Evolutionary conservation across 257 asterid genomes (phyloP), one percentile per base, ranked within the genome.

Genomic region (Nicotiana tomentosiformis): DNA sequence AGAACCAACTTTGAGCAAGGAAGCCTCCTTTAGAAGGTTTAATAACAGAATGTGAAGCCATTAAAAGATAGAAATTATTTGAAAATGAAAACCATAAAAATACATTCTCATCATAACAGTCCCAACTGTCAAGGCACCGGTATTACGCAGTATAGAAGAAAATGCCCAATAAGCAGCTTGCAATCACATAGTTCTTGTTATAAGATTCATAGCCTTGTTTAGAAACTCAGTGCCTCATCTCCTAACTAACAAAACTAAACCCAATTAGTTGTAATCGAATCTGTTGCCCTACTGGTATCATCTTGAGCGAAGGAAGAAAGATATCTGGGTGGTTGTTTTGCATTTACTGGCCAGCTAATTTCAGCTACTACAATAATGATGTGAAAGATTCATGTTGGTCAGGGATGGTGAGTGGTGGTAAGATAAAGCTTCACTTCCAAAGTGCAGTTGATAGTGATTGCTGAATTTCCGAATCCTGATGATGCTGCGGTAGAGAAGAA

Each of bases 401-500:
- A 88, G 81, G 10, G 92, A 87, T 29, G 91, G 86, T 29, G 82
- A 77, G 69, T 82, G 87, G 87, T 81, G 86, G 46, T 77, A 88
- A 35, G 90, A 23, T 70, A 82, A 82, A 39, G 87, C 12, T 85
- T 86, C 79, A 61, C 51, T 81, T 29, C 85, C 57, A 81, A 83
- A 87, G 32, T 87, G 89, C 37, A 86, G 82, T 87, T 86, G 90
- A 80, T 87, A 72, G 60, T 72, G 39, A 10, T 85, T 66, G 83
- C 89, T 83, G 97, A 86, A 83, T 88, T 91, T 77, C 86, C 90
- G 97, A 95, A 95, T 95, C 99, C 96, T 93, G 98, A 95, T 95
- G 98, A 95, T 94, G 98, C 99, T 95, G 99, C 98, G 89, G 91
- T 88, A 84, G 92, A 89, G 87, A 91, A 91, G 89, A 90, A 86